Conservation (phyloP, 1,139 yeast species). For the Taiozyma onychis region DNA sequence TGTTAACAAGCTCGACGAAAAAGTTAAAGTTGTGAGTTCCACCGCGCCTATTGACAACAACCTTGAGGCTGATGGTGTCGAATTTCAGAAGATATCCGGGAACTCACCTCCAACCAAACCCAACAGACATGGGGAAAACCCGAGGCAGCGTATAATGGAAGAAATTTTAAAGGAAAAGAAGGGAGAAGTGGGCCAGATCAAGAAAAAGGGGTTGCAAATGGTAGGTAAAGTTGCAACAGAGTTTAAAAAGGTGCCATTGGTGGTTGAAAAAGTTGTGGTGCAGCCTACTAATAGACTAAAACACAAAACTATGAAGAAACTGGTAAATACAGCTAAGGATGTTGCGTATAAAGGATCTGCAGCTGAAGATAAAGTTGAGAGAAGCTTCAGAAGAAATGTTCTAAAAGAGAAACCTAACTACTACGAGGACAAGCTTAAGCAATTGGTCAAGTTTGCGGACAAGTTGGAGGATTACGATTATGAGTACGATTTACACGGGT, state of each 20-base stretch:
- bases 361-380: background rate
- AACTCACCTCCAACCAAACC: constrained; percentile 20
- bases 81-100: constrained; percentile 8
- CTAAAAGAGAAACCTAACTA: background rate
- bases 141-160: background rate
- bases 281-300: constrained; percentile 2
- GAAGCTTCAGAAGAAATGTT: background rate
- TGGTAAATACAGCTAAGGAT: background rate
- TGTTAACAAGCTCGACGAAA: constrained; percentile 3
- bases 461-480: background rate
- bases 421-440: background rate
- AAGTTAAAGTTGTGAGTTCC: constrained; percentile 13
- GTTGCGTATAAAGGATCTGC: background rate
- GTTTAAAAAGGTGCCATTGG: constrained; percentile 1
- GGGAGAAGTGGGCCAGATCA: background rate
- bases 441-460: background rate
- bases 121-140: constrained; percentile 4
- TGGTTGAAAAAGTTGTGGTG: constrained; percentile 1
- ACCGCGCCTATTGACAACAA: background rate
- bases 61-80: background rate
- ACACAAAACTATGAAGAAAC: background rate
- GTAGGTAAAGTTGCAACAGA: constrained; percentile 1
- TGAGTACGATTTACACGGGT: background rate
- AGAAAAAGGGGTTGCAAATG: background rate
- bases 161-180: background rate